A percentile compares a stretch with the other conserved stretches of the same genome.
Evolutionary conservation across 352 stramenopile species (phyloP).

Genomic region (Phytophthora syringae): DNA sequence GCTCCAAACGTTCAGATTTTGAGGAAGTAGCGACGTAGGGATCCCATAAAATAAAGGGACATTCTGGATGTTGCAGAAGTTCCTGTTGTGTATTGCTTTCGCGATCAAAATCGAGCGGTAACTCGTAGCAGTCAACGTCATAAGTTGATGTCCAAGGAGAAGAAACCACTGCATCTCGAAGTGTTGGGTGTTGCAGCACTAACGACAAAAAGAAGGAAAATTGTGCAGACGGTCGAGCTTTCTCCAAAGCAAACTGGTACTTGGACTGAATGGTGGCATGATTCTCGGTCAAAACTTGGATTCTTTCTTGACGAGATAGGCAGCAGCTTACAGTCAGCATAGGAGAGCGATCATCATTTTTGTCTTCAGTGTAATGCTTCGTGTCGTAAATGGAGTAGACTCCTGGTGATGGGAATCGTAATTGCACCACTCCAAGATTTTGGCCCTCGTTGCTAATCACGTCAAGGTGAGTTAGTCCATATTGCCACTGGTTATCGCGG

Average conservation of each 20-base stretch:
- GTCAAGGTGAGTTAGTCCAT: slow-evolving; percentile 20
- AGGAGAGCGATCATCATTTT: neutral
- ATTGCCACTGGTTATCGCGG: slow-evolving; percentile 15
- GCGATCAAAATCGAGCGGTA: slow-evolving; percentile 33
- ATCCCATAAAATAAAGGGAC: slow-evolving; percentile 29
- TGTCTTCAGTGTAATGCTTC: slow-evolving; percentile 1
- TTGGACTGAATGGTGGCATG: slow-evolving; percentile 18
- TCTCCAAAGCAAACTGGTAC: slow-evolving; percentile 17
- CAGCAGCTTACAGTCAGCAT: slow-evolving; percentile 23
- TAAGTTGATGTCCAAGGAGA: slow-evolving; percentile 26
- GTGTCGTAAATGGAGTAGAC: slow-evolving; percentile 24
- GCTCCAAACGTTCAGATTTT: neutral
- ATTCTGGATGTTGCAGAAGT: slow-evolving; percentile 7
- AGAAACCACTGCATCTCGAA: slow-evolving; percentile 18
- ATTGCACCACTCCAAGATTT: slow-evolving; percentile 10
- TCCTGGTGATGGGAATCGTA: slow-evolving; percentile 25
- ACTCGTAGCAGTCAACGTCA: slow-evolving; percentile 3
- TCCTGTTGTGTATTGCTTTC: slow-evolving; percentile 16
- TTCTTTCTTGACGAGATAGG: slow-evolving; percentile 9
- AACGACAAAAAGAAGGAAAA: slow-evolving; percentile 35
- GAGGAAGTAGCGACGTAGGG: slow-evolving; percentile 2
- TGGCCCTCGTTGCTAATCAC: neutral
- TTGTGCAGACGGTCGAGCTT: slow-evolving; percentile 5
- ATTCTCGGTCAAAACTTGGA: slow-evolving; percentile 13
- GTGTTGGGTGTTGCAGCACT: slow-evolving; percentile 13